Conservation (phyloP, 2,329 filamentous ascomycete species). For the Fusarium equiseti region DNA sequence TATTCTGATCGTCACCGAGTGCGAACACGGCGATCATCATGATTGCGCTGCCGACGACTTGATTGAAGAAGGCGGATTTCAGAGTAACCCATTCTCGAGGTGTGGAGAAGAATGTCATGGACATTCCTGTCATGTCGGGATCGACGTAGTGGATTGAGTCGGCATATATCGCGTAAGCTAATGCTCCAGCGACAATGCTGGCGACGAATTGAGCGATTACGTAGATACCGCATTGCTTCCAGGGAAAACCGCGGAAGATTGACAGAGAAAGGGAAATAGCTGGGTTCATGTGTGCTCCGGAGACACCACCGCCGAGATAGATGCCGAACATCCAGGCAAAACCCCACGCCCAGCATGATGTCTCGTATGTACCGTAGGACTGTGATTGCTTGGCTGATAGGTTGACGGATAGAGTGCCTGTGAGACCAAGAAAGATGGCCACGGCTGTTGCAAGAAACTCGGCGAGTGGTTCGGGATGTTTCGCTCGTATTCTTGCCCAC, state of each 20-base stretch:
- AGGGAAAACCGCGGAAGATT: conserved; percentile 54
- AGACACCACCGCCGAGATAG: conserved; percentile 45
- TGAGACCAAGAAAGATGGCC: conserved; percentile 35
- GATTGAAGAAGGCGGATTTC: conserved; percentile 51
- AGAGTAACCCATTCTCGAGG: conserved; percentile 42
- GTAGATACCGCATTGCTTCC: conserved; percentile 46
- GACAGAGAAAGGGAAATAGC: conserved; percentile 53
- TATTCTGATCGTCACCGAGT: conserved; percentile 54
- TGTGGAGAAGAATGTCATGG: conserved; percentile 52
- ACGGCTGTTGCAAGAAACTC: conserved; percentile 40
- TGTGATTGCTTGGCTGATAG: conserved; percentile 29
- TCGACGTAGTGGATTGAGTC: conserved; percentile 45
- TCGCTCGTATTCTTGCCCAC: conserved; percentile 41
- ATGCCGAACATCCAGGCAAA: conserved; percentile 47
- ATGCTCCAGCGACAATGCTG: conserved; percentile 10
- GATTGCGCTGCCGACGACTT: conserved; percentile 52
- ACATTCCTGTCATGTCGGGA: conserved; percentile 47
- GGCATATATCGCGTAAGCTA: conserved; percentile 24
- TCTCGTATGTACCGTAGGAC: conserved; percentile 39
- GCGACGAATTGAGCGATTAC: conserved; percentile 18
- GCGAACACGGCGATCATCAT: conserved; percentile 55
- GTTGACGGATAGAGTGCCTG: conserved; percentile 34
- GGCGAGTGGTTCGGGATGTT: conserved; percentile 40
- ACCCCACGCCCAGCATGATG: conserved; percentile 43
- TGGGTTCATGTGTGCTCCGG: conserved; percentile 52